Percentiles rank a stretch among this genome's conserved stretches.
These are phyloP conservation scores for Candida sp. DNA, from an alignment of 1,139 yeast genomes.

Conservation along the genomic window DNA sequence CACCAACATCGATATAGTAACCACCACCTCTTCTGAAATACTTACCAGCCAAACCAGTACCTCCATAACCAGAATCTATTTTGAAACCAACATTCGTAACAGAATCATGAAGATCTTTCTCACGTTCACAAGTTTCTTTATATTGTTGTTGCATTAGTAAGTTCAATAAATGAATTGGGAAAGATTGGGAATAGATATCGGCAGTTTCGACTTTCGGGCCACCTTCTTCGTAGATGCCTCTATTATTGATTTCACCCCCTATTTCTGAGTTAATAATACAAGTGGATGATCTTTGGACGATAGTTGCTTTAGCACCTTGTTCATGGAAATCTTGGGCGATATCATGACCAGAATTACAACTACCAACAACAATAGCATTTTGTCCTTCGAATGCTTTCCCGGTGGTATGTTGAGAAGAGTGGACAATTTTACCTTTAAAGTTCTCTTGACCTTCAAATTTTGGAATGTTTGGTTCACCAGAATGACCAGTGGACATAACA, in stretches of 20 bases:
- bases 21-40: constrained; percentile 43
- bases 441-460: constrained; percentile 27
- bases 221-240: constrained; percentile 28
- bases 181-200: constrained; percentile 26
- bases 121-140: constrained; percentile 23
- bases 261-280: constrained; percentile 35
- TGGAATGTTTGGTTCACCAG: constrained; percentile 41
- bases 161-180: constrained; percentile 27
- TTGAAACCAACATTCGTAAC: constrained; percentile 32
- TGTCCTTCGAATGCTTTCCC: constrained; percentile 35
- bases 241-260: constrained; percentile 24
- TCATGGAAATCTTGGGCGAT: constrained; percentile 42
- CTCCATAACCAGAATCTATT: constrained; percentile 37
- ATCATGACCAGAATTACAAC: constrained; percentile 44
- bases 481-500: constrained; percentile 40
- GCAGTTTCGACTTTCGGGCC: constrained; percentile 36
- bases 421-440: constrained; percentile 35
- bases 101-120: constrained; percentile 23
- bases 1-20: constrained; percentile 43
- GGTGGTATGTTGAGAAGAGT: constrained; percentile 35
- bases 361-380: constrained; percentile 39
- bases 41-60: constrained; percentile 36
- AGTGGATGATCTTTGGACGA: constrained; percentile 42
- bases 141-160: constrained; percentile 26
- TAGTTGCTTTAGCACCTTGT: constrained; percentile 38